Conservation (phyloP, 495 filamentous ascomycete genomes). For the Aspergillus cavernicola region DNA sequence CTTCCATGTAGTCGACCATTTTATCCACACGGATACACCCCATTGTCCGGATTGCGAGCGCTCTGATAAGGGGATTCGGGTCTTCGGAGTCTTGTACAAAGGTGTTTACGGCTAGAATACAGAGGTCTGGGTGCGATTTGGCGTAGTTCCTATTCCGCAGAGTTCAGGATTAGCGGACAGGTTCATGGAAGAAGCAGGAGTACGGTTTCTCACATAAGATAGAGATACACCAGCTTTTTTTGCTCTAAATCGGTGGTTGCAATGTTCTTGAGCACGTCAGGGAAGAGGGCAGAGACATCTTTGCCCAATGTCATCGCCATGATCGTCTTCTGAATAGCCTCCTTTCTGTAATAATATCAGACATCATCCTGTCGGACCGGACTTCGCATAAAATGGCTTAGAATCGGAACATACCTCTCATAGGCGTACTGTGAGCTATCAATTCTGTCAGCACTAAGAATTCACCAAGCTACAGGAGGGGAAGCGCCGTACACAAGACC, state of each 20-base stretch:
- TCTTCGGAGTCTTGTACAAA: constrained; percentile 99
- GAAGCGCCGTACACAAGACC: constrained; percentile 70
- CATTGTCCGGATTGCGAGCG: constrained; percentile 97
- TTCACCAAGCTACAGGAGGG: constrained; percentile 5
- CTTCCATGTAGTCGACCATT: constrained; percentile 99
- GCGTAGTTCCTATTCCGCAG: constrained; percentile 81
- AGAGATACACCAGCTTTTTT: constrained; percentile 99
- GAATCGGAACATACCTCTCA: constrained; percentile 62
- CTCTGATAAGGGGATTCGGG: constrained; percentile 92
- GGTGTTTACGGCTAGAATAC: constrained; percentile 98
- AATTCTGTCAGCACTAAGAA: constrained; percentile 23
- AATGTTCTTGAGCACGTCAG: constrained; percentile 98
- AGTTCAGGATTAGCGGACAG: constrained; percentile 13
- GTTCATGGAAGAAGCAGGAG: not conserved
- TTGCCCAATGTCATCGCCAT: constrained; percentile 99
- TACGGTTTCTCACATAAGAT: constrained; percentile 72
- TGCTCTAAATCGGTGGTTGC: constrained; percentile 92
- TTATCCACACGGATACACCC: constrained; percentile 98
- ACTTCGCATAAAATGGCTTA: not conserved
- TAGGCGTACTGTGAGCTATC: constrained; percentile 92
- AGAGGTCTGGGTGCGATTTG: constrained; percentile 98
- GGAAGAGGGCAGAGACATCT: constrained; percentile 95
- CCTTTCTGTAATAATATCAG: constrained; percentile 61
- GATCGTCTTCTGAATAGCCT: constrained; percentile 98
- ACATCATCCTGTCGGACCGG: constrained; percentile 5